Conservation (phyloP, 1,284 basidiomycete species). For the Marasmius sp. region DNA sequence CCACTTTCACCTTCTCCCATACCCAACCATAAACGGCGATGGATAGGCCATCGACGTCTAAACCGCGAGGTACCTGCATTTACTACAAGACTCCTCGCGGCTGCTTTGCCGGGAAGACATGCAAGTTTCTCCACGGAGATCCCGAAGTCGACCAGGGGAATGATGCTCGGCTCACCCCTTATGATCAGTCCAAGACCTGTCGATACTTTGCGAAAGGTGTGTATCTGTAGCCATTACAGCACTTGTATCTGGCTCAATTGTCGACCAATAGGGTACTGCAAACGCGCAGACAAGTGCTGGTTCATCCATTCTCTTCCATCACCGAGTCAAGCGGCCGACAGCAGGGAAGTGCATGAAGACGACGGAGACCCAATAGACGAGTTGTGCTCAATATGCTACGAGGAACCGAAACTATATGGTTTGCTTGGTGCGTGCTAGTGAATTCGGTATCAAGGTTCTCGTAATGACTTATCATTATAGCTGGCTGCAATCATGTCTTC, state of each 20-base stretch:
- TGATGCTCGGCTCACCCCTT: slow-evolving; percentile 54
- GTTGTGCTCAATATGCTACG: slow-evolving; percentile 70
- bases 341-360: slow-evolving; percentile 22
- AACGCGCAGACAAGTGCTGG: slow-evolving; percentile 68
- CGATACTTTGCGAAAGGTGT: slow-evolving; percentile 58
- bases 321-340: slow-evolving; percentile 9
- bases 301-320: slow-evolving; percentile 52
- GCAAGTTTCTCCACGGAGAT: slow-evolving; percentile 73
- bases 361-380: slow-evolving; percentile 38
- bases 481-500: slow-evolving; percentile 71
- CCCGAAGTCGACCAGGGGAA: slow-evolving; percentile 18
- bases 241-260: not conserved
- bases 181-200: slow-evolving; percentile 69
- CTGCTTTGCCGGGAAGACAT: slow-evolving; percentile 61
- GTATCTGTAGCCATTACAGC: slow-evolving; percentile 7
- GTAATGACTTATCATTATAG: slow-evolving; percentile 31
- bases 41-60: slow-evolving; percentile 57
- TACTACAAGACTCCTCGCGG: slow-evolving; percentile 62
- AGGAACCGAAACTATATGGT: slow-evolving; percentile 66
- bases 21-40: not conserved
- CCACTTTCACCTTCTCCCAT: not conserved
- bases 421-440: slow-evolving; percentile 51
- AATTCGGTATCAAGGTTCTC: not conserved
- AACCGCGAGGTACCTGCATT: slow-evolving; percentile 60
- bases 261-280: slow-evolving; percentile 54